These are phyloP conservation scores for Eucommia ulmoides DNA, from an alignment of 257 asterid species.

Conservation along the genomic window DNA sequence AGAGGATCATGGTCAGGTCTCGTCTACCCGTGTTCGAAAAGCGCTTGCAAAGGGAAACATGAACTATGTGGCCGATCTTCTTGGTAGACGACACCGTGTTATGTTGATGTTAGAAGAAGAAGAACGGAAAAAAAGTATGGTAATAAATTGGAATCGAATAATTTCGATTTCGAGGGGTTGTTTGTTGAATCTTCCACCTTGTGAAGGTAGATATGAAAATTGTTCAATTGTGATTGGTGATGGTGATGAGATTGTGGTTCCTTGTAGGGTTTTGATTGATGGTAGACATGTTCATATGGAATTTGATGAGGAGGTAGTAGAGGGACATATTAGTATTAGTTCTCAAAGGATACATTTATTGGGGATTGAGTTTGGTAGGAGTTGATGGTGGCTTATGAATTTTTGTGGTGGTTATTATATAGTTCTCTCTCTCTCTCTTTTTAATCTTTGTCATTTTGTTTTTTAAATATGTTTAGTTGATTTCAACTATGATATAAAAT, in stretches of 20 bases:
- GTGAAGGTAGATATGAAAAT: slow-evolving; percentile 58
- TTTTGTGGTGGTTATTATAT: too few relatives aligned
- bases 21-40: slow-evolving; percentile 83
- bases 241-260: slow-evolving; percentile 30
- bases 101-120: slow-evolving; percentile 24
- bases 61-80: slow-evolving; percentile 66
- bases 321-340: too few relatives aligned
- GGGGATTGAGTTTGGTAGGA: too few relatives aligned
- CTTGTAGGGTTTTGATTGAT: slow-evolving; percentile 58
- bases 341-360: too few relatives aligned
- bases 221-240: slow-evolving; percentile 49
- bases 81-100: slow-evolving; percentile 85
- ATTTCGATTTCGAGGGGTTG: slow-evolving; percentile 58
- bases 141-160: slow-evolving; percentile 25
- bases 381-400: too few relatives aligned
- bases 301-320: too few relatives aligned
- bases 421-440: too few relatives aligned
- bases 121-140: slow-evolving; percentile 16
- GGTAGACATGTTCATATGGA: slow-evolving; percentile 53
- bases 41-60: slow-evolving; percentile 78
- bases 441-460: too few relatives aligned
- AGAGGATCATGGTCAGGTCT: slow-evolving; percentile 81
- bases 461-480: too few relatives aligned
- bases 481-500: too few relatives aligned
- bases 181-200: slow-evolving; percentile 81